Evolutionary conservation across 108 stramenopile species (phyloP).

Genomic region (Cyclotella baltica): DNA sequence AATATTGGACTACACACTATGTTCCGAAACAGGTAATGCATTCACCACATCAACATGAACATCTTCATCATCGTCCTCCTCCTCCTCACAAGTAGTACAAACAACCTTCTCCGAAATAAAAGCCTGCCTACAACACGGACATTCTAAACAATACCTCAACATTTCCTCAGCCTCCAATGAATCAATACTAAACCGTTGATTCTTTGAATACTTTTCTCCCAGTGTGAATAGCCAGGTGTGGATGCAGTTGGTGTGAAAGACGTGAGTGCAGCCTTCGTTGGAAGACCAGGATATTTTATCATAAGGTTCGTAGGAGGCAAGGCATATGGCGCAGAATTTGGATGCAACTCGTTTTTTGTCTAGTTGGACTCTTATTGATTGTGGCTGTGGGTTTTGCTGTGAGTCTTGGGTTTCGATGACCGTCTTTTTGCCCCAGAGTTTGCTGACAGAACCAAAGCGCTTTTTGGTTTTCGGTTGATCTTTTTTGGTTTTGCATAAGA

Average conservation of each 20-base stretch:
- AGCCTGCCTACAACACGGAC: slow-evolving; percentile 51
- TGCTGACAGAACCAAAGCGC: neutral
- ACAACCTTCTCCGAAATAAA: slow-evolving; percentile 19
- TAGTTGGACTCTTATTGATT: neutral
- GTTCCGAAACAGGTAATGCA: neutral
- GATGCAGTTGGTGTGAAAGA: slow-evolving; percentile 55
- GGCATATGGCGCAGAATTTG: slow-evolving; percentile 49
- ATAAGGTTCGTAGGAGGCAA: slow-evolving; percentile 28
- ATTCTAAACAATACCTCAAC: slow-evolving; percentile 30
- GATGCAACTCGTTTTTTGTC: slow-evolving; percentile 18
- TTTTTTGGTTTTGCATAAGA: slow-evolving; percentile 10
- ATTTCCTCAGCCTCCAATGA: slow-evolving; percentile 6
- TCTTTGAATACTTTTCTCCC: slow-evolving; percentile 4
- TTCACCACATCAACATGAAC: neutral
- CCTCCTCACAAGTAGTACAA: slow-evolving; percentile 6
- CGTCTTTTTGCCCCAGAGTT: neutral
- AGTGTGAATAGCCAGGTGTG: slow-evolving; percentile 30
- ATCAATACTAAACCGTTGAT: slow-evolving; percentile 18
- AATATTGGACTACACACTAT: slow-evolving; percentile 13
- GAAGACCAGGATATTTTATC: slow-evolving; percentile 37
- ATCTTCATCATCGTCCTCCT: neutral
- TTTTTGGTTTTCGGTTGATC: neutral
- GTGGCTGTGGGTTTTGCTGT: neutral
- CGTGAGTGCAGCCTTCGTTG: slow-evolving; percentile 44
- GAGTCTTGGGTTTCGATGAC: too few species aligned